Evolutionary conservation across 2,329 filamentous ascomycete species (phyloP).

Genomic region (Cladosporium sp.): DNA sequence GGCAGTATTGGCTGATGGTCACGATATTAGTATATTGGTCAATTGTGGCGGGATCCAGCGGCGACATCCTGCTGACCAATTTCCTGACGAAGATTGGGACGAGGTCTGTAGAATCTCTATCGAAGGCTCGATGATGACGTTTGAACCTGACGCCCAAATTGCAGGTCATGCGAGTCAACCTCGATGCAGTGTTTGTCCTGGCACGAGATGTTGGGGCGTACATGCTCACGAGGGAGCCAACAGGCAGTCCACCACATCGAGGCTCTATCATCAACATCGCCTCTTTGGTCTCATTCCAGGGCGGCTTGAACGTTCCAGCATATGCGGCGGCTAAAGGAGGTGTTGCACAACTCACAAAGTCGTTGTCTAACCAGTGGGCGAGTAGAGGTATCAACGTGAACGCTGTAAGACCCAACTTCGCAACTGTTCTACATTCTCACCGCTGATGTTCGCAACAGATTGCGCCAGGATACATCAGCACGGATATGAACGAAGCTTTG

Average conservation of each 20-base stretch:
- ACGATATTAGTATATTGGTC: constrained; percentile 69
- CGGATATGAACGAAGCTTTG: constrained; percentile 89
- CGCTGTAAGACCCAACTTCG: constrained; percentile 38
- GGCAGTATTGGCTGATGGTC: constrained; percentile 56
- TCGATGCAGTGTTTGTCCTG: constrained; percentile 74
- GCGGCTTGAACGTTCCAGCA: constrained; percentile 81
- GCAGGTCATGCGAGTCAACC: constrained; percentile 68
- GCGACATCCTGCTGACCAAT: constrained; percentile 68
- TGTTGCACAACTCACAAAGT: constrained; percentile 79
- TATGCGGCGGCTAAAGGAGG: constrained; percentile 85
- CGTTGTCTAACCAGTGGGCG: constrained; percentile 82
- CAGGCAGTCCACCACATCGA: constrained; percentile 37
- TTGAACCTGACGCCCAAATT: background rate
- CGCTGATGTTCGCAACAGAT: constrained; percentile 40
- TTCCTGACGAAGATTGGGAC: constrained; percentile 73
- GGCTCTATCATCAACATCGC: constrained; percentile 82
- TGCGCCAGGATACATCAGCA: constrained; percentile 84
- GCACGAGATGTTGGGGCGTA: constrained; percentile 72
- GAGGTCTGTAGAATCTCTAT: constrained; percentile 62
- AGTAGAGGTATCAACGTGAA: constrained; percentile 77
- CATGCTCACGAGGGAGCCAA: constrained; percentile 59
- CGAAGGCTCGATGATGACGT: background rate
- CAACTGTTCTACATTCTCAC: background rate
- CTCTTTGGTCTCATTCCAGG: constrained; percentile 76
- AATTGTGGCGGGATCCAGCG: constrained; percentile 86